Evolutionary conservation across 768 basidiomycete species (phyloP).

Genomic region (Trametes gibbosa): DNA sequence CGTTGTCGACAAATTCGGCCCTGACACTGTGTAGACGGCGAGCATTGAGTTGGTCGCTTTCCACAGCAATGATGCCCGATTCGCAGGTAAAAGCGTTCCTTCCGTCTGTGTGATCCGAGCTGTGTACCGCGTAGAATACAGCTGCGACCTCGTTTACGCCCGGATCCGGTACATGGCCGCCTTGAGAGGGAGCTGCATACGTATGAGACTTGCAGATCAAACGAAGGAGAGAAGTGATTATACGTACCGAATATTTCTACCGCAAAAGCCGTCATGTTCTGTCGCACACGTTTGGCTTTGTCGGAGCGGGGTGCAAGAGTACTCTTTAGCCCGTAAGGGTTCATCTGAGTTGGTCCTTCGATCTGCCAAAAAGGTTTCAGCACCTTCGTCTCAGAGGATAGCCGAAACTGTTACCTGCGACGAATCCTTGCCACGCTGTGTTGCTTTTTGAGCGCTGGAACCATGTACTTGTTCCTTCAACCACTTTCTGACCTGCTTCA

Average conservation of each 20-base stretch:
- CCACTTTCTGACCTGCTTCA: slow-evolving; percentile 54
- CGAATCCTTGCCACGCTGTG: slow-evolving; percentile 27
- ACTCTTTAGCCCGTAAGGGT: slow-evolving; percentile 64
- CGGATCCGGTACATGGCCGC: slow-evolving; percentile 60
- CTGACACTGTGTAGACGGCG: slow-evolving; percentile 42
- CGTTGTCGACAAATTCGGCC: slow-evolving; percentile 57
- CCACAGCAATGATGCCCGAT: slow-evolving; percentile 55
- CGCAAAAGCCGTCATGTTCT: slow-evolving; percentile 76
- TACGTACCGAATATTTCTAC: slow-evolving; percentile 82
- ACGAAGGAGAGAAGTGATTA: neutral
- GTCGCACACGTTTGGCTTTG: slow-evolving; percentile 51
- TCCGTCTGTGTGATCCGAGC: slow-evolving; percentile 34
- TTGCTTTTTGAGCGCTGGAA: neutral
- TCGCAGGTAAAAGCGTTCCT: slow-evolving; percentile 37
- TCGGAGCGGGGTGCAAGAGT: slow-evolving; percentile 45
- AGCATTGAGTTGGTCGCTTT: slow-evolving; percentile 36
- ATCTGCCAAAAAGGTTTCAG: slow-evolving; percentile 41
- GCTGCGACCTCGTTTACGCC: slow-evolving; percentile 63
- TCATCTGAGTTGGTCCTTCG: slow-evolving; percentile 72
- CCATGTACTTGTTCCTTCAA: slow-evolving; percentile 35
- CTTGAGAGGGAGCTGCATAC: slow-evolving; percentile 55
- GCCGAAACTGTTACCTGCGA: slow-evolving; percentile 48
- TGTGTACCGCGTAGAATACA: slow-evolving; percentile 73
- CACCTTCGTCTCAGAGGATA: neutral
- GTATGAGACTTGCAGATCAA: neutral